Conservation (phyloP, 2,329 filamentous ascomycete species). For the Lachnellula arida region DNA sequence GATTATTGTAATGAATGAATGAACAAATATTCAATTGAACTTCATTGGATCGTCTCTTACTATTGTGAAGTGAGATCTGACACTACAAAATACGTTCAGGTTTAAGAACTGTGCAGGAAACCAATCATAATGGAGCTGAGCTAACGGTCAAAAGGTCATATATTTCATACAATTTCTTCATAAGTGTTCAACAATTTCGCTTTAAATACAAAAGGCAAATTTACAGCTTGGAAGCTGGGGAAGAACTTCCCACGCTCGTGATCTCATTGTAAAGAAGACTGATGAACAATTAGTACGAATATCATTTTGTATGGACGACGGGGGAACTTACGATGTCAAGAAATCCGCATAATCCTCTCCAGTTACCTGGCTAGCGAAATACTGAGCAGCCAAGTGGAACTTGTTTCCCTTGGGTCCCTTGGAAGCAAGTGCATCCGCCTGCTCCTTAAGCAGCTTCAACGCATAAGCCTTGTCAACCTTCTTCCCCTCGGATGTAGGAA, state of each 20-base stretch:
- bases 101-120: not conserved
- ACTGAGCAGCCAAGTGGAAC: constrained; percentile 83
- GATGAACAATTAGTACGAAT: constrained; percentile 6
- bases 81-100: not conserved
- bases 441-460: constrained; percentile 80
- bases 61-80: not conserved
- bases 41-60: not conserved
- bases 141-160: not conserved
- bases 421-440: constrained; percentile 67
- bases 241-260: constrained; percentile 57
- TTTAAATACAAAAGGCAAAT: constrained; percentile 3
- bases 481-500: constrained; percentile 82
- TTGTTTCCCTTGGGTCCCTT: constrained; percentile 87
- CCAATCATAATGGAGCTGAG: not conserved
- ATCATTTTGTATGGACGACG: too few relatives aligned
- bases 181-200: constrained; percentile 7
- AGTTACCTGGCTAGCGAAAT: constrained; percentile 88
- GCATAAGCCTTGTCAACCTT: constrained; percentile 90
- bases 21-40: too few relatives aligned
- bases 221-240: constrained; percentile 31
- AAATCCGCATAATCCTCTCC: constrained; percentile 98
- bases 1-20: not conserved
- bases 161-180: constrained; percentile 14
- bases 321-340: constrained; percentile 74
- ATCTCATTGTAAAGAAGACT: constrained; percentile 87